These are phyloP conservation scores for Boletus speciosus DNA, from an alignment of 768 basidiomycete species.

Conservation along the genomic window DNA sequence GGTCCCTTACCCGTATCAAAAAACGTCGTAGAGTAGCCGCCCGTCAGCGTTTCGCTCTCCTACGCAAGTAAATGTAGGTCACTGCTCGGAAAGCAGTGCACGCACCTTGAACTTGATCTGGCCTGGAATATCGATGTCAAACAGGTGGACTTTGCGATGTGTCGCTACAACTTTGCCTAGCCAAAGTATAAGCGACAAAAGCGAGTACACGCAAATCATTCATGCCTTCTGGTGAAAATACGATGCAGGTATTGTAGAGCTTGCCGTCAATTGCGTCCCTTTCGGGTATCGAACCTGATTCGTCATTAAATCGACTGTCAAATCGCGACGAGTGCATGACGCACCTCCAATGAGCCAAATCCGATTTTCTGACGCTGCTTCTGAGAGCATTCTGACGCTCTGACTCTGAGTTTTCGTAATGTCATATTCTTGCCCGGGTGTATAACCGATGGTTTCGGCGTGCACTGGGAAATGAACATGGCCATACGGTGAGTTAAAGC, in stretches of 20 bases:
- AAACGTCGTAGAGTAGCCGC: slow-evolving; percentile 66
- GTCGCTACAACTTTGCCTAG: slow-evolving; percentile 82
- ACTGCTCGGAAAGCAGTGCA: background rate
- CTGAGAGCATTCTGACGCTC: slow-evolving; percentile 78
- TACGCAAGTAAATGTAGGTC: slow-evolving; percentile 30
- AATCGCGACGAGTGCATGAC: background rate
- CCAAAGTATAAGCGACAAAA: background rate
- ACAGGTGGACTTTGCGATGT: slow-evolving; percentile 94
- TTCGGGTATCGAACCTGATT: slow-evolving; percentile 91
- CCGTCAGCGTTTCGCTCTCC: slow-evolving; percentile 87
- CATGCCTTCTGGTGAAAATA: slow-evolving; percentile 77
- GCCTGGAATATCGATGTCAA: slow-evolving; percentile 96
- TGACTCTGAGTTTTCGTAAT: slow-evolving; percentile 56
- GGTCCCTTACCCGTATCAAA: slow-evolving; percentile 76
- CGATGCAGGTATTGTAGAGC: slow-evolving; percentile 90
- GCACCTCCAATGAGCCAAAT: slow-evolving; percentile 94
- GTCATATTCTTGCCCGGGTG: slow-evolving; percentile 57
- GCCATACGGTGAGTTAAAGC: slow-evolving; percentile 86
- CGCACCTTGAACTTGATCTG: slow-evolving; percentile 83
- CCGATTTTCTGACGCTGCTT: slow-evolving; percentile 69
- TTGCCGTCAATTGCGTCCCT: slow-evolving; percentile 57
- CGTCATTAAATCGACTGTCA: background rate
- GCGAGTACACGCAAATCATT: background rate
- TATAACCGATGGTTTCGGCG: slow-evolving; percentile 74
- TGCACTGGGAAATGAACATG: slow-evolving; percentile 76